phyloP scores from a whole-genome alignment of 371 early-diverging fungal species.

The Rhizomucor pusillus region DNA sequence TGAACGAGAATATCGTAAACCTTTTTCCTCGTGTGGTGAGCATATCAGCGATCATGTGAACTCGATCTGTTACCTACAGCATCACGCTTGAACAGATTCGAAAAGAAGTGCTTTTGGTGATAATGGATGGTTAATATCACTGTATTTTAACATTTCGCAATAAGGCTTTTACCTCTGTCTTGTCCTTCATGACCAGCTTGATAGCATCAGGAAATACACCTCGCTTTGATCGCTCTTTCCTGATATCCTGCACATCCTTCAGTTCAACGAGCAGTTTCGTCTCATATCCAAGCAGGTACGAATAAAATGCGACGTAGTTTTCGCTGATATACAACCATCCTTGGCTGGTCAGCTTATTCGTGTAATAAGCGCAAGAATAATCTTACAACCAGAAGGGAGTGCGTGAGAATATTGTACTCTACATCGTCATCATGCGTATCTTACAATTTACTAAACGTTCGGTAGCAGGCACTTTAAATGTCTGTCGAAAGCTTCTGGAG shows the following conservation, averaged over 20 bases:
- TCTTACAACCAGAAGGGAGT: constrained; percentile 44
- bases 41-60: too few relatives aligned
- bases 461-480: constrained; percentile 75
- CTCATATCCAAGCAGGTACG: constrained; percentile 90
- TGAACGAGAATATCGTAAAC: constrained; percentile 90
- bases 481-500: constrained; percentile 86
- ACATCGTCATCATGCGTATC: neutral
- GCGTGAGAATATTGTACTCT: neutral
- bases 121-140: neutral
- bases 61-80: constrained; percentile 38
- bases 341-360: constrained; percentile 82
- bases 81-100: constrained; percentile 93
- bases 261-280: constrained; percentile 88
- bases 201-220: constrained; percentile 91
- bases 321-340: constrained; percentile 97
- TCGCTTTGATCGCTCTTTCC: constrained; percentile 68
- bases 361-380: constrained; percentile 90
- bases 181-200: constrained; percentile 77
- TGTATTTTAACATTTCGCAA: neutral
- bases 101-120: constrained; percentile 75
- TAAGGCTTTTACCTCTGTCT: constrained; percentile 57
- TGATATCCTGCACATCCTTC: constrained; percentile 85
- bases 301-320: constrained; percentile 92
- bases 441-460: constrained; percentile 91
- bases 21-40: constrained; percentile 12